Percentiles rank a stretch among this genome's conserved stretches.
Conservation (phyloP, 371 early-diverging fungal species). For the Coemansia sp. region DNA sequence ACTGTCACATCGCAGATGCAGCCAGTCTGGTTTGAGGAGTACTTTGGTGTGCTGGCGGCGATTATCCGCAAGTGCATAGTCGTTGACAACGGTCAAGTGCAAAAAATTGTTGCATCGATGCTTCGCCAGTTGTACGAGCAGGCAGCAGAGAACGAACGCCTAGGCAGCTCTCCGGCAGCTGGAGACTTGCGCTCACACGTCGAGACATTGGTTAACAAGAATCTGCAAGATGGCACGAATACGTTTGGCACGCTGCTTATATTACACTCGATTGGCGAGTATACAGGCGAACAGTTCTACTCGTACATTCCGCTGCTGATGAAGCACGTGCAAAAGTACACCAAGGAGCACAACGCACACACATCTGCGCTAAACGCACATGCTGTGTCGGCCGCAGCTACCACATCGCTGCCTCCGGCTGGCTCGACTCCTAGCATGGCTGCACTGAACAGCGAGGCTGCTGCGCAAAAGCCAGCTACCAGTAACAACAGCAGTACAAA, state of each 20-base stretch:
- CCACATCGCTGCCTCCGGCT: conserved; percentile 20
- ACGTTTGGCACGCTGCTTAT: conserved; percentile 70
- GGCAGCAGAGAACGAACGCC: conserved; percentile 47
- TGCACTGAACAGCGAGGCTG: conserved; percentile 2
- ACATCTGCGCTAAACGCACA: conserved; percentile 19
- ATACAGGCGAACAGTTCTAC: conserved; percentile 70
- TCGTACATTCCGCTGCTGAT: conserved; percentile 73
- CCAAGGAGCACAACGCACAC: conserved; percentile 65
- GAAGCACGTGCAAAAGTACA: conserved; percentile 78
- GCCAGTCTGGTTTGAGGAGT: conserved; percentile 53
- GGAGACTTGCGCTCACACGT: conserved; percentile 60
- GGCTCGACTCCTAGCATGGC: conserved; percentile 4
- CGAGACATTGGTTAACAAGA: conserved; percentile 65
- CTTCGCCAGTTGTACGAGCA: conserved; percentile 48
- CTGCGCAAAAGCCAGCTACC: background rate
- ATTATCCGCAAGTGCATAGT: conserved; percentile 46
- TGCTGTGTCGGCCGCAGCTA: background rate
- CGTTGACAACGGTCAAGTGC: conserved; percentile 47
- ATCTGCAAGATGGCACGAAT: conserved; percentile 68
- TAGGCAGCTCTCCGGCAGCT: conserved; percentile 54
- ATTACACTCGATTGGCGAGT: conserved; percentile 69
- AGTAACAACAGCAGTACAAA: conserved; percentile 19
- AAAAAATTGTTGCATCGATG: conserved; percentile 40
- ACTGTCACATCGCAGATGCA: conserved; percentile 51
- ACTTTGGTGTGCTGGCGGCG: conserved; percentile 37